Conservation (phyloP, 192 early-diverging fungal species). For the Glomus cerebriforme region DNA sequence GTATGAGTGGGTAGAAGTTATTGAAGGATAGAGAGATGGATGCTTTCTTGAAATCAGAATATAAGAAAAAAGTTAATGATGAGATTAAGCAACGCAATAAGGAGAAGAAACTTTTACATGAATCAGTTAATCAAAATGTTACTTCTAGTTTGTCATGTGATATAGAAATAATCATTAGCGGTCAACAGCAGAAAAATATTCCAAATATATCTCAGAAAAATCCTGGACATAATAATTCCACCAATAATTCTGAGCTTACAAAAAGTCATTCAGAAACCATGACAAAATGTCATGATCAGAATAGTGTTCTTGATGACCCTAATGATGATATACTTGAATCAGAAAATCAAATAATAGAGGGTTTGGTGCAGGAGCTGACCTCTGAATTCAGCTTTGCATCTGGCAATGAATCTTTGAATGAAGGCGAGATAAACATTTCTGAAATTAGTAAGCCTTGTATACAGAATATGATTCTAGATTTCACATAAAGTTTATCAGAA, state of each 20-base stretch:
- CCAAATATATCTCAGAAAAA: background rate
- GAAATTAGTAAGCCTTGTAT: slow-evolving; percentile 8
- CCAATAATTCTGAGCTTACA: background rate
- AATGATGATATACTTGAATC: slow-evolving; percentile 19
- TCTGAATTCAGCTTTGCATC: background rate
- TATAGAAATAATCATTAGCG: too few relatives aligned
- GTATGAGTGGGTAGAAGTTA: too few relatives aligned
- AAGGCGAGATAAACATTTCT: background rate
- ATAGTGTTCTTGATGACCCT: background rate
- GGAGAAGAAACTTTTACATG: too few relatives aligned
- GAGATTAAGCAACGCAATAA: too few relatives aligned
- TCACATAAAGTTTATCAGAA: background rate
- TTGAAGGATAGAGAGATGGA: too few relatives aligned
- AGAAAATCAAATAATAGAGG: slow-evolving; percentile 26
- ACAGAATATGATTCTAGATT: background rate
- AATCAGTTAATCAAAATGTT: too few relatives aligned
- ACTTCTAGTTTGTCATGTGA: too few relatives aligned
- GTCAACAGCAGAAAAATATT: background rate
- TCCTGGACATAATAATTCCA: background rate
- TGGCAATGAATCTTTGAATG: too few relatives aligned
- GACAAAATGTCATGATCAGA: slow-evolving; percentile 25
- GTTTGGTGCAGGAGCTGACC: slow-evolving; percentile 13
- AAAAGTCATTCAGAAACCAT: slow-evolving; percentile 9
- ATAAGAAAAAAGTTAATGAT: too few relatives aligned
- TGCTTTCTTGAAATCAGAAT: too few relatives aligned